Base-by-base conservation (phyloP, 768 basidiomycete genomes). In the Mycena albidolilacea region DNA sequence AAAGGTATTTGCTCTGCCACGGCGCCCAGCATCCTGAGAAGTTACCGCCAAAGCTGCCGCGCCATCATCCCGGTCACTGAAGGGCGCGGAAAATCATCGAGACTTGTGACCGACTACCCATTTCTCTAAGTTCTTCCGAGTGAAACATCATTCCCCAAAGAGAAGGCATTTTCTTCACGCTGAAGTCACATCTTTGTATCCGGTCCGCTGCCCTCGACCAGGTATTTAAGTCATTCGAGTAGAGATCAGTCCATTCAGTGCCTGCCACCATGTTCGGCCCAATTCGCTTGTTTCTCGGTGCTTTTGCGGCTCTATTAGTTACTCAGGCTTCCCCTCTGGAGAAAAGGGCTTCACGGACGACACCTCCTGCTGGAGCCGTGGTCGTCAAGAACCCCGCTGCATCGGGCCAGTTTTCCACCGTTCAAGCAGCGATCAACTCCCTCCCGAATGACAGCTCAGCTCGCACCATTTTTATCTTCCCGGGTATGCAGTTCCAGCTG, bases 341-440 rank as follows among this genome's bases (percentile, higher is more conserved):
- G 30, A 78, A 76, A 63, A 75, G 78, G 11, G 72, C 73, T 2
- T 69, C 74, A 0, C 75, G 78, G 44, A 76, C 72, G 15, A 70
- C 77, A 3, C 74, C 78, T 39, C 78, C 78, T 21, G 63, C 77
- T 10, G 78, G 78, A 12, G 75, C 78, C 9, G 67, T 79, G 30
- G 70, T 74, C 14, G 78, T 79, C 11, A 59, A 70, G 14, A 65
- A 63, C 6, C 55, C 72, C 12, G 70, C 63, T 19, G 67, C 70
- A 0, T 30, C 61, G n/a, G 78, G 78, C 9, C 73, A 78, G 68
- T 79, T 74, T 67, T 69, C 66, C 48, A 79, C 78, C 35, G 58
- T 79, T 7, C 76, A 77, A 46, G 75, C 74, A 19, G 78, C 78
- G 1, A 65, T 79, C 3, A 73, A 77, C 59, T 76, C 78, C 5